Conservation (phyloP, 139 green algal species). For the Coccomyxa sp. region DNA sequence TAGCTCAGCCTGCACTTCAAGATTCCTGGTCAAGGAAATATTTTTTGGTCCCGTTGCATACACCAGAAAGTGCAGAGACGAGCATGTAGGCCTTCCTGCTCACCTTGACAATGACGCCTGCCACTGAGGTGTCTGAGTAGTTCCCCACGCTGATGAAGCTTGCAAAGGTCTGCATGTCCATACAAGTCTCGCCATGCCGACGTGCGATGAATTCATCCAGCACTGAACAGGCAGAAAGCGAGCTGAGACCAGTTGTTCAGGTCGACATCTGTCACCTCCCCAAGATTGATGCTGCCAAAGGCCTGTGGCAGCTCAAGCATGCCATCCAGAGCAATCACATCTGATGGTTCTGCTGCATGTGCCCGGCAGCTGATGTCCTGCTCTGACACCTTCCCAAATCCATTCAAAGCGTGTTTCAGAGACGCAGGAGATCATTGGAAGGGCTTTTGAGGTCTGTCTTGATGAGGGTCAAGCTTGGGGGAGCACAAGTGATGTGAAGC, state of each 20-base stretch:
- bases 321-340: slow-evolving; percentile 32
- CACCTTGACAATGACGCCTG: slow-evolving; percentile 24
- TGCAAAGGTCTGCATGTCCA: neutral
- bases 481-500: too few relatives aligned
- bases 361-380: too few relatives aligned
- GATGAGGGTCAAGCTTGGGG: too few relatives aligned
- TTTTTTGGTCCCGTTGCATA: too few relatives aligned
- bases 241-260: too few relatives aligned
- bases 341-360: too few relatives aligned
- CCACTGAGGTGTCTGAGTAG: slow-evolving; percentile 8
- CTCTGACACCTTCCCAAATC: too few relatives aligned
- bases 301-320: slow-evolving; percentile 42
- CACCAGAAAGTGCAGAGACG: neutral
- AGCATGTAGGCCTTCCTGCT: neutral
- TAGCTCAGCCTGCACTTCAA: slow-evolving; percentile 45
- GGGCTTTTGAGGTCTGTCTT: too few relatives aligned
- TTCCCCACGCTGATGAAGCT: slow-evolving; percentile 33
- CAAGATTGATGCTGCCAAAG: slow-evolving; percentile 33
- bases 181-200: neutral
- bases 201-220: neutral
- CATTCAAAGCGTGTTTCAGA: too few relatives aligned
- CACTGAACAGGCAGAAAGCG: too few relatives aligned
- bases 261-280: slow-evolving; percentile 1
- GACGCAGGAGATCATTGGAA: too few relatives aligned
- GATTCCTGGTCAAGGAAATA: too few relatives aligned